phyloP scores from a whole-genome alignment of 345 rosid species.

The Eucalyptus dawsonii region DNA sequence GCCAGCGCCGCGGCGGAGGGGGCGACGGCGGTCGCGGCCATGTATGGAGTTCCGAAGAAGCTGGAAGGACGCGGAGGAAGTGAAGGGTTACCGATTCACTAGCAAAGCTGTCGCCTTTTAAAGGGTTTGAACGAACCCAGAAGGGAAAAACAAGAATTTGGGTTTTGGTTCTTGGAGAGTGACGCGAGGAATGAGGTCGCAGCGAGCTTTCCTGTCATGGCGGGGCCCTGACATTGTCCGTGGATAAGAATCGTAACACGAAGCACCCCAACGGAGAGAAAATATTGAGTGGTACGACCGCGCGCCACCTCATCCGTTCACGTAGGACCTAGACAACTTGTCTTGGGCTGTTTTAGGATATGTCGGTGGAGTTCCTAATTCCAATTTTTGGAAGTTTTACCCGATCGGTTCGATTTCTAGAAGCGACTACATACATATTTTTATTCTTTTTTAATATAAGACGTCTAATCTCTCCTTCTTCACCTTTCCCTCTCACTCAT shows the following conservation, averaged over 20 bases:
- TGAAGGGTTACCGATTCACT: background rate
- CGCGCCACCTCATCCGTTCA: too few species aligned
- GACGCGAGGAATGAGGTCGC: background rate
- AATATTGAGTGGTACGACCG: too few species aligned
- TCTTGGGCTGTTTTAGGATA: background rate
- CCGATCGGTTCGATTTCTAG: background rate
- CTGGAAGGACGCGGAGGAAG: background rate
- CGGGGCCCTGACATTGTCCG: background rate
- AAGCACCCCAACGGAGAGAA: background rate
- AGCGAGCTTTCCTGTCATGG: background rate
- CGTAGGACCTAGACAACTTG: background rate
- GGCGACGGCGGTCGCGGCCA: background rate
- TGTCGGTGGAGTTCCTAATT: accelerated
- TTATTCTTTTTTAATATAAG: too few species aligned
- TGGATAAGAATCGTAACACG: background rate
- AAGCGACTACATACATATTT: too few species aligned
- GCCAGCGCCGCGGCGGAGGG: background rate
- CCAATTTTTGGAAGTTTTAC: background rate
- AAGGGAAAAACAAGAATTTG: background rate
- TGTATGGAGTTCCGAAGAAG: background rate
- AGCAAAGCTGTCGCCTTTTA: background rate
- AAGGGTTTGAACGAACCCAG: background rate
- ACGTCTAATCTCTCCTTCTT: background rate
- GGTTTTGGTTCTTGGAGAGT: background rate
- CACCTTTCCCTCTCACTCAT: background rate